Evolutionary conservation across 164 flowering plant species (phyloP).

Genomic region (Vitis riparia): DNA sequence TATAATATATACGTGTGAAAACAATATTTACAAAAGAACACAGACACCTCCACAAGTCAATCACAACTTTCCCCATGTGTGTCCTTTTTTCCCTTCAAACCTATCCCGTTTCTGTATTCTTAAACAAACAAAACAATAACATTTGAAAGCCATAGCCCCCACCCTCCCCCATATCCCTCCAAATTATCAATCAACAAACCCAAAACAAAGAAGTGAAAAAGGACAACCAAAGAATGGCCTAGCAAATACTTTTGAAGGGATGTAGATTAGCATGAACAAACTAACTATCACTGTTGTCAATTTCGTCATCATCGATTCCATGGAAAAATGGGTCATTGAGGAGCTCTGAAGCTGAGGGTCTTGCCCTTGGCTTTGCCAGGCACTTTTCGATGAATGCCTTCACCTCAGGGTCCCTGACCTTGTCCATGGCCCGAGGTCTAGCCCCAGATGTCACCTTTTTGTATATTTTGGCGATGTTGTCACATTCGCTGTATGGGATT

Average conservation of each 20-base stretch:
- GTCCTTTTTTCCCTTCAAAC: too few relatives aligned
- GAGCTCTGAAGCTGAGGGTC: constrained; percentile 77
- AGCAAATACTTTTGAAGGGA: too few relatives aligned
- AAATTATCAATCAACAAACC: too few relatives aligned
- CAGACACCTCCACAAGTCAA: too few relatives aligned
- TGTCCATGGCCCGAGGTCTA: constrained; percentile 56
- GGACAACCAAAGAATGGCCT: too few relatives aligned
- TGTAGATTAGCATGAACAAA: neutral
- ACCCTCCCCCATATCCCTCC: too few relatives aligned
- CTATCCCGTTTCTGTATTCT: too few relatives aligned
- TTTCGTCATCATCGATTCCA: constrained; percentile 49
- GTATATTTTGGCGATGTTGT: constrained; percentile 63
- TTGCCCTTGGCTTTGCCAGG: constrained; percentile 47
- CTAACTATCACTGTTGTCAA: constrained; percentile 5
- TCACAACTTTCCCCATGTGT: too few relatives aligned
- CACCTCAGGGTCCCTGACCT: constrained; percentile 61
- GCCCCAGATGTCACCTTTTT: constrained; percentile 67
- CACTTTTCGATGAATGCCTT: constrained; percentile 71
- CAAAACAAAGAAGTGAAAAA: neutral
- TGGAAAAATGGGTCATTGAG: constrained; percentile 63
- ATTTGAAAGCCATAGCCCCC: too few relatives aligned
- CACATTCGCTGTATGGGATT: constrained; percentile 76
- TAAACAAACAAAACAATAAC: too few relatives aligned
- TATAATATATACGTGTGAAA: too few relatives aligned
- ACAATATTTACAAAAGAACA: too few relatives aligned